A percentile compares a stretch with the other conserved stretches of the same genome.
These are phyloP conservation scores for Letharia lupina DNA, from an alignment of 495 filamentous ascomycete genomes.

Conservation along the genomic window DNA sequence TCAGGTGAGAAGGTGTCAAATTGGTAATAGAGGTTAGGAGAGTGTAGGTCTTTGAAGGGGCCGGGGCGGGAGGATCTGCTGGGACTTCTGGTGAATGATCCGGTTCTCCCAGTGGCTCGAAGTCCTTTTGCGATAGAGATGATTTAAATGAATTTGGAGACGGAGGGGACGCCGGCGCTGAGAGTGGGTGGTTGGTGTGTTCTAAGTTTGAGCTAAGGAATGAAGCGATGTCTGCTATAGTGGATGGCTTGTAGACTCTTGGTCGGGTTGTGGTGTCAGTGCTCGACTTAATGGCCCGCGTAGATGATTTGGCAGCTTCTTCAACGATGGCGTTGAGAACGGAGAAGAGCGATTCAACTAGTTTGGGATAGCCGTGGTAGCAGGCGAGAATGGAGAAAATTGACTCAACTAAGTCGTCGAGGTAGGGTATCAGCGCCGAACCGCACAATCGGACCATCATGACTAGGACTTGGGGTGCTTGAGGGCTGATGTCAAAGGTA, in stretches of 20 bases:
- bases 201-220: constrained; percentile 13
- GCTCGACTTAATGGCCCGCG: constrained; percentile 39
- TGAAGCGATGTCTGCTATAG: constrained; percentile 33
- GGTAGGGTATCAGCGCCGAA: constrained; percentile 68
- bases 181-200: constrained; percentile 11
- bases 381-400: constrained; percentile 86
- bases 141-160: constrained; percentile 16
- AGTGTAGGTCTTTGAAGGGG: constrained; percentile 46
- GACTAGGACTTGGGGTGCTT: constrained; percentile 78
- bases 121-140: neutral
- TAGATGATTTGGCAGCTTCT: constrained; percentile 61
- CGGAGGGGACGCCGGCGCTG: constrained; percentile 9
- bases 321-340: constrained; percentile 74
- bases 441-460: constrained; percentile 94
- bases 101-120: neutral
- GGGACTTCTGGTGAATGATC: constrained; percentile 7
- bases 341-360: constrained; percentile 78
- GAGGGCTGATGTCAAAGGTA: constrained; percentile 81
- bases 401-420: constrained; percentile 83
- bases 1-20: constrained; percentile 76
- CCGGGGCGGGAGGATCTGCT: constrained; percentile 38
- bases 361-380: constrained; percentile 83
- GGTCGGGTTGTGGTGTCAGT: constrained; percentile 31
- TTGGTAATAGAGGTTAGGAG: constrained; percentile 60
- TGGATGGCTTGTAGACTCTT: constrained; percentile 35